Base-by-base conservation (phyloP, 495 filamentous ascomycete species). In the Aspergillus sclerotioniger region DNA sequence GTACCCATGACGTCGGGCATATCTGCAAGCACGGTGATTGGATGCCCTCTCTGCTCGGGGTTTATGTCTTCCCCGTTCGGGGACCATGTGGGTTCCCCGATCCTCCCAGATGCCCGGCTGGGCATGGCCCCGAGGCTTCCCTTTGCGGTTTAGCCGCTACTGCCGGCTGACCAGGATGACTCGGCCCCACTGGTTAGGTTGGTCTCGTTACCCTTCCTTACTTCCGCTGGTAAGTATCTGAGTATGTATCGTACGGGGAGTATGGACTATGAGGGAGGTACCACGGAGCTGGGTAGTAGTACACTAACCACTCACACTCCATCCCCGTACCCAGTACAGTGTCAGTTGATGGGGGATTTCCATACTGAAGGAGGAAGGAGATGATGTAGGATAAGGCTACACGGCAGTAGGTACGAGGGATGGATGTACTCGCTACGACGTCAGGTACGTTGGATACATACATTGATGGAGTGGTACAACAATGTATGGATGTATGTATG, bases 51-150 rank as follows among this genome's bases (percentile, higher is more conserved):
- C 56, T 52, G 48, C 20, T 61, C 58, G 58, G 60, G 60, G 43
- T 62, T 63, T 43, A 62, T 53, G 44, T n/a, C 15, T 56, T 51
- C 41, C 19, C 17, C 17, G 28, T 60, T 41, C 59, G 63, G 63
- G 63, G 60, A 62, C 63, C 59, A 60, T 56, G 47, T 65, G 62
- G 56, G 16, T 6, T 65, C 61, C 62, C 62, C 62, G 62, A 61
- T 64, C 53, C 58, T 45, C 51, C 56, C 58, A 54, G 44, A 46
- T 58, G 60, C 56, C 51, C 52, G 31, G 39, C 52, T 10, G 47
- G 47, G 32, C 21, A 31, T n/a, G 37, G 7, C 39, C n/a, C 46
- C 13, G 46, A 25, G n/a, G 47, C 8, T 33, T 54, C 33, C 8
- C 13, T 62, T 54, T 17, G 55, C n/a, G 60, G 53, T 29, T 46